Percentiles rank a stretch among this genome's conserved stretches.
Conservation (phyloP, 2,329 filamentous ascomycete genomes). For the Ophiostoma himal-ulmi region DNA sequence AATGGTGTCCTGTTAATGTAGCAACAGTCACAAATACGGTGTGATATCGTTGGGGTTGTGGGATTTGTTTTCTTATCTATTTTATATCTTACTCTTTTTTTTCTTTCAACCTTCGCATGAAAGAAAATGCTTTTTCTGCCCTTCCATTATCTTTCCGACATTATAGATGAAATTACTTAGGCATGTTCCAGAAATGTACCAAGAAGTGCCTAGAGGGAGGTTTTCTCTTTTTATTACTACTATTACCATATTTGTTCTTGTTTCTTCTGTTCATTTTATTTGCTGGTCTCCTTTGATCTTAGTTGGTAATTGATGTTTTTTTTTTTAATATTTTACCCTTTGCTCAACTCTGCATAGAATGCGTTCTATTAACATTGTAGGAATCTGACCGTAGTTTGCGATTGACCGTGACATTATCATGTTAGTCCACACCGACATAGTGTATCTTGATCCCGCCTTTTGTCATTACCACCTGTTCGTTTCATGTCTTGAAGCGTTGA, state of each 20-base stretch:
- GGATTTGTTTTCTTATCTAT: constrained; percentile 2
- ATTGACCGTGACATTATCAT: not conserved
- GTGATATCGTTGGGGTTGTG: constrained; percentile 7
- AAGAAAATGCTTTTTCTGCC: constrained; percentile 2
- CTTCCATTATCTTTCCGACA: constrained; percentile 2
- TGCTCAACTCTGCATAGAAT: too few relatives aligned
- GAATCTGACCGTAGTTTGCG: not conserved
- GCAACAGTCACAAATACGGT: not conserved
- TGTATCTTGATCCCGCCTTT: not conserved
- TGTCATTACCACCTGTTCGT: not conserved
- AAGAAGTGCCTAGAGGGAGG: constrained; percentile 13
- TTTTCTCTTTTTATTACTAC: constrained; percentile 7
- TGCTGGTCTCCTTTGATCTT: not conserved
- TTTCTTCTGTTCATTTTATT: constrained; percentile 9
- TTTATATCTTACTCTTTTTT: constrained; percentile 6
- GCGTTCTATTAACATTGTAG: not conserved
- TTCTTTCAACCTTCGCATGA: constrained; percentile 9
- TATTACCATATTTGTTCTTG: not conserved
- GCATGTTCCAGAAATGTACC: constrained; percentile 10
- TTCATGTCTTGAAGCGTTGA: not conserved
- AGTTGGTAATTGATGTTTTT: constrained; percentile 5
- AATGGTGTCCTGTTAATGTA: not conserved
- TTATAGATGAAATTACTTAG: constrained; percentile 15
- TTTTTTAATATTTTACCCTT: not conserved
- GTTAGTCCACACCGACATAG: not conserved